Percentiles rank a stretch among this genome's conserved stretches.
These are phyloP conservation scores for Psilocybe azurescens DNA, from an alignment of 768 basidiomycete genomes.

Conservation along the genomic window DNA sequence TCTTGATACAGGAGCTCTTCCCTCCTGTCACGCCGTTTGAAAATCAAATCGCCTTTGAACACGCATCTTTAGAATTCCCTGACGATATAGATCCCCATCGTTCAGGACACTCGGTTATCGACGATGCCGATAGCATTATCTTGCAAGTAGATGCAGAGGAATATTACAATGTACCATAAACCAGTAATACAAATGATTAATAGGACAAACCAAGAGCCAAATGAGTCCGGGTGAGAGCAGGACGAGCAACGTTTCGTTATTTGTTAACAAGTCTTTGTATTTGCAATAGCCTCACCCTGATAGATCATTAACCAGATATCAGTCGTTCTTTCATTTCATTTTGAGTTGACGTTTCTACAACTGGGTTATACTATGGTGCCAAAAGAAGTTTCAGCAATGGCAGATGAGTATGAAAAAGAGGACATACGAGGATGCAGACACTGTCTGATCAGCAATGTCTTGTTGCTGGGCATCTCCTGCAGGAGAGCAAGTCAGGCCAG, in stretches of 20 bases:
- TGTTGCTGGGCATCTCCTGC: background rate
- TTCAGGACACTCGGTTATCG: background rate
- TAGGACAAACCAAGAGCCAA: background rate
- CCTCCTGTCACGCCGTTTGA: background rate
- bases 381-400: background rate
- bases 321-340: background rate
- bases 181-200: background rate
- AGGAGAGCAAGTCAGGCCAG: conserved; percentile 12
- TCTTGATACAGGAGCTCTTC: background rate
- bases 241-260: too few relatives aligned
- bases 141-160: conserved; percentile 2
- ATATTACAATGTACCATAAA: background rate
- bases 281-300: too few relatives aligned
- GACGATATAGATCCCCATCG: background rate
- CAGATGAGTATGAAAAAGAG: background rate
- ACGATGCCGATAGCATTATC: conserved; percentile 10
- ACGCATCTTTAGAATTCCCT: background rate
- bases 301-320: too few relatives aligned
- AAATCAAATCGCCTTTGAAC: conserved; percentile 5
- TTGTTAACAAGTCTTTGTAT: too few relatives aligned
- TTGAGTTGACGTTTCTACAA: background rate
- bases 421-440: conserved; percentile 17
- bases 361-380: background rate
- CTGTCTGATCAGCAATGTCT: conserved; percentile 13
- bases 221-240: background rate